A percentile compares a stretch with the other conserved stretches of the same genome.
These are phyloP conservation scores for Vaccinium myrtillus DNA, from an alignment of 148 eudicot species.

Conservation along the genomic window DNA sequence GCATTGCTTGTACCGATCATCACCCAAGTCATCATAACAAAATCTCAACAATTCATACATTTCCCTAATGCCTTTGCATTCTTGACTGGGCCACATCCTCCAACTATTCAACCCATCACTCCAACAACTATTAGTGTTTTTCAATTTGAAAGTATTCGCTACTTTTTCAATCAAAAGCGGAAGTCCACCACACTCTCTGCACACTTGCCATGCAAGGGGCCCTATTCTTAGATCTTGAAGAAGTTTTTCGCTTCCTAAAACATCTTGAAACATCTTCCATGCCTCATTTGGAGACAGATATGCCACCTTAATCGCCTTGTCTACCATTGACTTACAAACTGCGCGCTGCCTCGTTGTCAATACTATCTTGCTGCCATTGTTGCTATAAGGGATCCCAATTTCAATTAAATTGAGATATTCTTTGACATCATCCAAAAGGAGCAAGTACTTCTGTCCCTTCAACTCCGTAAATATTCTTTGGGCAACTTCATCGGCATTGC, in stretches of 20 bases:
- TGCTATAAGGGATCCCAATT: too few species aligned
- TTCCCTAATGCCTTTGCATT: background rate
- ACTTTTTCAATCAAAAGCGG: constrained; percentile 16
- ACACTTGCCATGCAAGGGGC: background rate
- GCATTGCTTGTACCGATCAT: background rate
- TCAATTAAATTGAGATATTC: background rate
- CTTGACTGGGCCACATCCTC: constrained; percentile 17
- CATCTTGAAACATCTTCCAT: constrained; percentile 19
- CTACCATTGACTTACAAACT: background rate
- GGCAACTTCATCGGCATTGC: background rate
- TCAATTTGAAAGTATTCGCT: constrained; percentile 11
- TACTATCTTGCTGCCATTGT: constrained; percentile 15
- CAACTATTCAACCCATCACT: constrained; percentile 11
- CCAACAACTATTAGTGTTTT: background rate
- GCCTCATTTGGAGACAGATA: constrained; percentile 9
- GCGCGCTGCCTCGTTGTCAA: constrained; percentile 11
- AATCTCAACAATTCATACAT: constrained; percentile 15
- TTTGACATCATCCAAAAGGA: constrained; percentile 24
- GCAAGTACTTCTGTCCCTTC: constrained; percentile 9
- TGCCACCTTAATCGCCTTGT: background rate
- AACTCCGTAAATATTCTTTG: background rate
- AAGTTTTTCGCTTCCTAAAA: background rate
- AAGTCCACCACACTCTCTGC: background rate
- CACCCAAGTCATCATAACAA: constrained; percentile 9
- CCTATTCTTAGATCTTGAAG: background rate